phyloP scores from a whole-genome alignment of 2,329 filamentous ascomycete genomes.

The Camillea tinctor region DNA sequence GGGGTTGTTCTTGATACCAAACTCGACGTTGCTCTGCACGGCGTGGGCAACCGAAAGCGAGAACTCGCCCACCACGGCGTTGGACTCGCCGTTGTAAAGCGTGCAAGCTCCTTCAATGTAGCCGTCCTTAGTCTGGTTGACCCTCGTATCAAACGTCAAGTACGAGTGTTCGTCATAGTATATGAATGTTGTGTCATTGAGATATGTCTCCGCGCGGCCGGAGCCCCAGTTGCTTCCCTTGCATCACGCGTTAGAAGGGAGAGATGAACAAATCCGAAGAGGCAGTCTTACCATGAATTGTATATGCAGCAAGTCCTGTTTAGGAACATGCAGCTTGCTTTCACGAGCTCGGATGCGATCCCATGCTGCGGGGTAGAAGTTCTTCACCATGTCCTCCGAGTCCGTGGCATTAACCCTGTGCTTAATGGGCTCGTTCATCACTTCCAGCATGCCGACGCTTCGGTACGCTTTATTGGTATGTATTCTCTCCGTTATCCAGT shows the following conservation, averaged over 20 bases:
- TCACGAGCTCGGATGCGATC: conserved; percentile 45
- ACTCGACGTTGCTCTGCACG: conserved; percentile 43
- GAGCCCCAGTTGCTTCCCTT: conserved; percentile 44
- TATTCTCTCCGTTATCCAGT: conserved; percentile 47
- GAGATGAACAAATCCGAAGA: too few relatives aligned
- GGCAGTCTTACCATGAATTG: conserved; percentile 29
- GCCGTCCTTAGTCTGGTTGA: conserved; percentile 43
- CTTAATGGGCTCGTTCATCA: conserved; percentile 50
- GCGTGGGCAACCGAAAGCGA: conserved; percentile 48
- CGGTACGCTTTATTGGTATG: conserved; percentile 43
- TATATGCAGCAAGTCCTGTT: conserved; percentile 45
- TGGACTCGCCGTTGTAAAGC: conserved; percentile 37
- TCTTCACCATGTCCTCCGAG: conserved; percentile 35
- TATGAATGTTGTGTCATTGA: conserved; percentile 38
- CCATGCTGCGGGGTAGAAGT: conserved; percentile 47
- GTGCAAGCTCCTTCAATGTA: conserved; percentile 51
- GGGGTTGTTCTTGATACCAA: conserved; percentile 26
- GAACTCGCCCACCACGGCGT: conserved; percentile 59
- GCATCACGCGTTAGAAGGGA: not conserved
- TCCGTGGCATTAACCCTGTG: conserved; percentile 24
- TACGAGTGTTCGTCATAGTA: conserved; percentile 29
- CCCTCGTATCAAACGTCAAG: conserved; percentile 44
- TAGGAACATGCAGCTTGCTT: conserved; percentile 34
- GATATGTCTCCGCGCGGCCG: conserved; percentile 42
- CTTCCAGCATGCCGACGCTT: conserved; percentile 50